phyloP scores from a whole-genome alignment of 805 yeast genomes.

The Kockiozyma suomiensis region DNA sequence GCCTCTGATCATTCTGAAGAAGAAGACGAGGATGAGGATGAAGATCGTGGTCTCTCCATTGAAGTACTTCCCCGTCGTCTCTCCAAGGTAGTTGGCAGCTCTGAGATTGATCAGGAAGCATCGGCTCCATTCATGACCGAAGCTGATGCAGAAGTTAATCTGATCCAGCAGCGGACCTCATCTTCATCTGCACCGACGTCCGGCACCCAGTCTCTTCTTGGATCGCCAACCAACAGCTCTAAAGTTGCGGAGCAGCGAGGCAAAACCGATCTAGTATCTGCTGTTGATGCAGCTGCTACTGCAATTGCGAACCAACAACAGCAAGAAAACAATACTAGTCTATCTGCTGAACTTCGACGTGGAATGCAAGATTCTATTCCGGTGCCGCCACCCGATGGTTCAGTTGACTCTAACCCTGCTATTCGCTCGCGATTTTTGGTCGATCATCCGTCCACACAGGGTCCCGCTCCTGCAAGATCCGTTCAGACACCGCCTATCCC shows the following conservation, averaged over 20 bases:
- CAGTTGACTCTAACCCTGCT: constrained; percentile 23
- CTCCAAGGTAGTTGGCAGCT: neutral
- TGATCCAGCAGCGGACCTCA: constrained; percentile 15
- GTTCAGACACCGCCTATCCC: neutral
- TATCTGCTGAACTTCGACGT: constrained; percentile 5
- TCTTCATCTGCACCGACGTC: constrained; percentile 33
- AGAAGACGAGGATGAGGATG: constrained; percentile 22
- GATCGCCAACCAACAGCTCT: constrained; percentile 13
- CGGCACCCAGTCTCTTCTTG: constrained; percentile 22
- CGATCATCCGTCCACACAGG: constrained; percentile 4
- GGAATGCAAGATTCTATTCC: constrained; percentile 5
- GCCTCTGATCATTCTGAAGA: neutral
- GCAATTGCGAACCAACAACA: neutral
- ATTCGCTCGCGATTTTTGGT: constrained; percentile 25
- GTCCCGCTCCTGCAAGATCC: neutral
- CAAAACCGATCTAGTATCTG: neutral
- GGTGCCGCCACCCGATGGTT: constrained; percentile 1
- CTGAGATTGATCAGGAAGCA: constrained; percentile 7
- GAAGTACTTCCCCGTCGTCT: constrained; percentile 17
- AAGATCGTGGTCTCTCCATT: constrained; percentile 27
- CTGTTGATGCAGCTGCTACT: constrained; percentile 7
- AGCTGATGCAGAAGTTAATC: constrained; percentile 7
- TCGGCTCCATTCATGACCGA: constrained; percentile 10
- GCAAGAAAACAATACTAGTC: neutral
- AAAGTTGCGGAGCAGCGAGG: neutral